phyloP scores from a whole-genome alignment of 2,329 filamentous ascomycete species.

The Fusarium liriodendri region DNA sequence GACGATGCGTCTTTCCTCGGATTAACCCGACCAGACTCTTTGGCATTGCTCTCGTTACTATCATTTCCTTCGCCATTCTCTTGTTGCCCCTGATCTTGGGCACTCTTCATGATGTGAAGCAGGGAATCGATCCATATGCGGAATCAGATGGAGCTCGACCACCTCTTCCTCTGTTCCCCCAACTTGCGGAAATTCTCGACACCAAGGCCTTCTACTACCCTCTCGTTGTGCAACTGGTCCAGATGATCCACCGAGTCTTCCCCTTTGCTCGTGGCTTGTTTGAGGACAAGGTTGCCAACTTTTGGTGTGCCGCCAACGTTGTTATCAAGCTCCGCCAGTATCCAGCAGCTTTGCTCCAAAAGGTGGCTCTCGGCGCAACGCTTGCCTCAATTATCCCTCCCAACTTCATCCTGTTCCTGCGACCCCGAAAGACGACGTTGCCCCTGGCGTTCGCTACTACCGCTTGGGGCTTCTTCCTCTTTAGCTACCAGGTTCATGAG shows the following conservation, averaged over 20 bases:
- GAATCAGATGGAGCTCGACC: conserved; percentile 69
- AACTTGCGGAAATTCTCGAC: conserved; percentile 69
- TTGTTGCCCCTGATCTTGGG: conserved; percentile 81
- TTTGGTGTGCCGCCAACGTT: conserved; percentile 95
- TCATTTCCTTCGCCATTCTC: conserved; percentile 78
- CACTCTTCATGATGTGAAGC: conserved; percentile 74
- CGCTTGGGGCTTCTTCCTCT: conserved; percentile 97
- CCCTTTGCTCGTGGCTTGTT: conserved; percentile 96
- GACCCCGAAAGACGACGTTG: conserved; percentile 80
- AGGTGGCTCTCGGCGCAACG: conserved; percentile 79
- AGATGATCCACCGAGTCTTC: conserved; percentile 92
- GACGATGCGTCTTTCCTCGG: conserved; percentile 82
- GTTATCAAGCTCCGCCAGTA: conserved; percentile 87
- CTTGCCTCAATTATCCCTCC: conserved; percentile 81
- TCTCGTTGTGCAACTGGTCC: conserved; percentile 79
- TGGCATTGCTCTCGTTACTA: conserved; percentile 79
- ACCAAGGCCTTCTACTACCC: conserved; percentile 78
- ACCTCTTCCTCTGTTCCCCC: conserved; percentile 71
- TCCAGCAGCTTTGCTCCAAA: conserved; percentile 77
- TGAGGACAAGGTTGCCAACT: conserved; percentile 98
- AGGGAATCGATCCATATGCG: conserved; percentile 68
- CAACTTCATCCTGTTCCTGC: conserved; percentile 81
- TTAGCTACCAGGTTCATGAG: conserved; percentile 98
- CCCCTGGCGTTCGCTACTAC: conserved; percentile 85
- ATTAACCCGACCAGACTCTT: conserved; percentile 76